Percentiles rank a stretch among this genome's conserved stretches.
phyloP scores from a whole-genome alignment of 192 early-diverging fungal genomes.

The Chytriomyces confervae region DNA sequence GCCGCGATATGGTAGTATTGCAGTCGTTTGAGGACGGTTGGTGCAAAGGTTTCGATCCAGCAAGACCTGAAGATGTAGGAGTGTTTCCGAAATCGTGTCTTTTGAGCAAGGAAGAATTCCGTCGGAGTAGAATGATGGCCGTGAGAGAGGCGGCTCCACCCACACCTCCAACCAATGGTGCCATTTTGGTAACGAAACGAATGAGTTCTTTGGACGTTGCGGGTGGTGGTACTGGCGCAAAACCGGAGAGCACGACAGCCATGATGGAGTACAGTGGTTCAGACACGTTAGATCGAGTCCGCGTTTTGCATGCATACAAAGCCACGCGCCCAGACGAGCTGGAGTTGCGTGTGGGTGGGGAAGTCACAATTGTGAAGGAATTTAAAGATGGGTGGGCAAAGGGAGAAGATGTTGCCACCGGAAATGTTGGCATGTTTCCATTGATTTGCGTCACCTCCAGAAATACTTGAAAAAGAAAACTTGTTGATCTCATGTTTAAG shows the following conservation, averaged over 20 bases:
- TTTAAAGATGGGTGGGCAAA: constrained; percentile 52
- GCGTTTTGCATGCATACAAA: constrained; percentile 37
- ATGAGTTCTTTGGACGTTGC: neutral
- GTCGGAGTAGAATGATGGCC: constrained; percentile 44
- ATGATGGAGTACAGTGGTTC: neutral
- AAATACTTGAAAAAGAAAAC: too few species aligned
- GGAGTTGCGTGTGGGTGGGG: constrained; percentile 33
- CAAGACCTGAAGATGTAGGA: constrained; percentile 28
- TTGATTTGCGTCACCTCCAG: constrained; percentile 36
- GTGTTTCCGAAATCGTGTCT: constrained; percentile 46
- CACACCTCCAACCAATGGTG: constrained; percentile 44
- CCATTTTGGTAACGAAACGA: neutral
- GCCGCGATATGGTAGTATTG: constrained; percentile 40
- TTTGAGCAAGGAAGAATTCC: constrained; percentile 15
- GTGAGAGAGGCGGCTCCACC: constrained; percentile 21
- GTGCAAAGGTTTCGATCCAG: constrained; percentile 32
- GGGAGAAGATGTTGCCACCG: constrained; percentile 18
- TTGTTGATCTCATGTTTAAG: too few species aligned
- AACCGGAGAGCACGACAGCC: neutral
- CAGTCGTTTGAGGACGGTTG: constrained; percentile 51
- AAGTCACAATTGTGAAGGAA: constrained; percentile 37
- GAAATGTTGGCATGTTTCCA: constrained; percentile 42
- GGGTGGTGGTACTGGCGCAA: too few species aligned
- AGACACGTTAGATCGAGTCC: neutral
- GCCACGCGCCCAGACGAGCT: constrained; percentile 46